Percentiles rank a stretch among this genome's conserved stretches.
phyloP scores from a whole-genome alignment of 208 protist species.

The Acanthamoeba castellanii region DNA sequence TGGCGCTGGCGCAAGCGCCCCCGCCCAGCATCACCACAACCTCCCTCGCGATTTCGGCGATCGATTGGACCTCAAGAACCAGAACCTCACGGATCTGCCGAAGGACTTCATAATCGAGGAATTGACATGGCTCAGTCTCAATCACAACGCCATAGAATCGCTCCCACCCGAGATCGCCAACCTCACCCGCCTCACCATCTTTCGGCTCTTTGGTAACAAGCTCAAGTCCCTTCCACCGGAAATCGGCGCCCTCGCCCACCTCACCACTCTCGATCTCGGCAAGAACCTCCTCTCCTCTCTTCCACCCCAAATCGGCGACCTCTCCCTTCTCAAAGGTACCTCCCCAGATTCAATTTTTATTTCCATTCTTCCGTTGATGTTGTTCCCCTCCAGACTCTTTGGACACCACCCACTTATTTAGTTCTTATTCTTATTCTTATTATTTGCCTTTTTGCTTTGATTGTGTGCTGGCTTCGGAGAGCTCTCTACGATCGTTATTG shows the following conservation, averaged over 20 bases:
- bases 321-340: constrained; percentile 18
- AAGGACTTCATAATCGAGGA: constrained; percentile 17
- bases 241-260: neutral
- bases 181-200: constrained; percentile 18
- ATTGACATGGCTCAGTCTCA: constrained; percentile 38
- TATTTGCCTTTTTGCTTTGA: neutral
- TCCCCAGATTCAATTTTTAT: neutral
- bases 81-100: neutral
- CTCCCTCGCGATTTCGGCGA: constrained; percentile 22
- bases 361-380: neutral
- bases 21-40: neutral
- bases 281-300: constrained; percentile 23
- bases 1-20: neutral
- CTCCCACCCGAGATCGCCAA: neutral
- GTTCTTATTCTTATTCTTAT: too few species aligned
- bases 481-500: too few species aligned
- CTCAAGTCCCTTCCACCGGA: constrained; percentile 12
- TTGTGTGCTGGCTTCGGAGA: too few species aligned
- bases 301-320: constrained; percentile 19
- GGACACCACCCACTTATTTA: too few species aligned
- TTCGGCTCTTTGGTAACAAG: constrained; percentile 63
- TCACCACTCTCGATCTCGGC: constrained; percentile 43
- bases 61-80: constrained; percentile 56
- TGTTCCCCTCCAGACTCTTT: too few species aligned
- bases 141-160: constrained; percentile 36